These are phyloP conservation scores for Geotrichum aggregatum DNA, from an alignment of 1,139 yeast genomes.

Conservation along the genomic window DNA sequence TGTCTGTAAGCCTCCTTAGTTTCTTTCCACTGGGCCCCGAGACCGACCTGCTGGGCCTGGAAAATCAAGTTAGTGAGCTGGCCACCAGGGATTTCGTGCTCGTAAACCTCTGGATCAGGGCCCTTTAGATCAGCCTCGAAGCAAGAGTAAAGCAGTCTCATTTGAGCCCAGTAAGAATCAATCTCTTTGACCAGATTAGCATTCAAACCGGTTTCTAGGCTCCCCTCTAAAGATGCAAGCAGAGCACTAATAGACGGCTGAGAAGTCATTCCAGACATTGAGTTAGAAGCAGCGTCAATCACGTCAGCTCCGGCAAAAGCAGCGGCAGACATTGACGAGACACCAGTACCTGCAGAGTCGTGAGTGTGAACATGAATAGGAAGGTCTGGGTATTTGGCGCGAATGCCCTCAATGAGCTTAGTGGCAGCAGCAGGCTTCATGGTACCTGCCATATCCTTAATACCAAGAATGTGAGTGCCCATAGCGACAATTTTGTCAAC, in stretches of 20 bases:
- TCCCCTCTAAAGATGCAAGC: slow-evolving; percentile 87
- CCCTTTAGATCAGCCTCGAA: slow-evolving; percentile 98
- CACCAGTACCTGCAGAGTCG: slow-evolving; percentile 99
- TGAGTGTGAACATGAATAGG: slow-evolving; percentile 99
- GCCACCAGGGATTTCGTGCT: slow-evolving; percentile 99
- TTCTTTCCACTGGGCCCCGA: slow-evolving; percentile 93
- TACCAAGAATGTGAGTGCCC: slow-evolving; percentile 97
- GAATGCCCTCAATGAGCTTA: slow-evolving; percentile 68
- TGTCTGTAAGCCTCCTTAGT: slow-evolving; percentile 89
- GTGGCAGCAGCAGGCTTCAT: slow-evolving; percentile 93
- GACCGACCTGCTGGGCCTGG: slow-evolving; percentile 98
- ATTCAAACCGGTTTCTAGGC: slow-evolving; percentile 68
- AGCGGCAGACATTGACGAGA: slow-evolving; percentile 90
- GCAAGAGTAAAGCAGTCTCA: slow-evolving; percentile 92
- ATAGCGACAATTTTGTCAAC: slow-evolving; percentile 79
- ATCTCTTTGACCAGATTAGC: slow-evolving; percentile 68
- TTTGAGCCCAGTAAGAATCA: slow-evolving; percentile 97
- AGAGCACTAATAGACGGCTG: slow-evolving; percentile 95
- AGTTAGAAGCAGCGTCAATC: slow-evolving; percentile 94
- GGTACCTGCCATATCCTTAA: slow-evolving; percentile 99
- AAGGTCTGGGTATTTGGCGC: slow-evolving; percentile 83
- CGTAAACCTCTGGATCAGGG: slow-evolving; percentile 98
- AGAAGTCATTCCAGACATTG: slow-evolving; percentile 97
- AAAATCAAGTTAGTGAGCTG: slow-evolving; percentile 93
- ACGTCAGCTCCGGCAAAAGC: slow-evolving; percentile 97